Percentiles rank a stretch among this genome's conserved stretches.
Conservation (phyloP, 257 asterid genomes). For the Gynochthodes officinalis region DNA sequence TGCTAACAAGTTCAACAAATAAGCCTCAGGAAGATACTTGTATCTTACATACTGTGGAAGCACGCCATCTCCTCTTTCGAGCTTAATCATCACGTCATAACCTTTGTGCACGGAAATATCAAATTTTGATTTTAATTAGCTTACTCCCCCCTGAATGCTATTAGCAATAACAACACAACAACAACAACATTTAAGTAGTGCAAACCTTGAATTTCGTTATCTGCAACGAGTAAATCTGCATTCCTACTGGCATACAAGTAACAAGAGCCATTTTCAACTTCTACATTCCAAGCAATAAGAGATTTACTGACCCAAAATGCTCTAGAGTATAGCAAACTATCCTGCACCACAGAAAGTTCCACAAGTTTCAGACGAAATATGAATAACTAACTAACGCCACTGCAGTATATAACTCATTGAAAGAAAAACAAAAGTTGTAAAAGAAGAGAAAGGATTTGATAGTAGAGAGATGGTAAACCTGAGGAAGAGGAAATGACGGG, state of each 20-base stretch:
- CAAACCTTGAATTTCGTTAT: constrained; percentile 63
- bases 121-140: background rate
- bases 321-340: constrained; percentile 46
- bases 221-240: constrained; percentile 54
- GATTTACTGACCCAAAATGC: constrained; percentile 85
- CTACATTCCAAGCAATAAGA: constrained; percentile 76
- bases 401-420: background rate
- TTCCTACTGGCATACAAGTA: constrained; percentile 66
- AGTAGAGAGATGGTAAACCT: constrained; percentile 24
- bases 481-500: constrained; percentile 34
- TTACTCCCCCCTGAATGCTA: background rate
- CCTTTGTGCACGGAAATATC: constrained; percentile 43
- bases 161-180: background rate
- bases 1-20: background rate
- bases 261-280: constrained; percentile 56
- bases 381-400: too few relatives aligned
- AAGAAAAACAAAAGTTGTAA: background rate
- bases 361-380: background rate
- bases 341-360: constrained; percentile 44
- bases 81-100: constrained; percentile 55
- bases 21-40: constrained; percentile 5
- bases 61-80: constrained; percentile 38
- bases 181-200: constrained; percentile 6
- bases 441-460: background rate
- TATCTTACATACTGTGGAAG: constrained; percentile 65